Base-by-base conservation (phyloP, 345 rosid genomes). In the Populus alba region DNA sequence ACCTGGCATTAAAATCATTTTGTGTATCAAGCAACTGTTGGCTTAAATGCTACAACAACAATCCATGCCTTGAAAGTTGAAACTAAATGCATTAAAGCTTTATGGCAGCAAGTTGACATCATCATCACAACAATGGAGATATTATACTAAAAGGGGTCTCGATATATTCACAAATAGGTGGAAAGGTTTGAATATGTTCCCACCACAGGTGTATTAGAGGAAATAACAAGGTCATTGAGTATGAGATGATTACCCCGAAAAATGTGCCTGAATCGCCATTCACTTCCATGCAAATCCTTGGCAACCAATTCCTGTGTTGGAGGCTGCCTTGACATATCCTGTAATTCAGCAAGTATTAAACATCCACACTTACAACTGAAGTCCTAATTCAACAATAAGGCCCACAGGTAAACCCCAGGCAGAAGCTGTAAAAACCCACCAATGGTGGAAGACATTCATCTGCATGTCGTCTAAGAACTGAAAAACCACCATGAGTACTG, bases 401-500 rank as follows among this genome's bases (percentile, higher is more conserved):
- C 37, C 8, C n/a, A 20, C 29, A 75, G 47, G n/a, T 20, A 65
- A 23, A 4, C 35, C 6, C 17, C 7, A 1, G 23, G 31, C 27
- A 67, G 43, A 15, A 61, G 27, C n/a, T 72, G 61, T 47, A n/a
- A 37, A 16, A 2, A 55, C 87, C 72, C 71, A 90, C 92, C 89
- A 90, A 84, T 3, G 90, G 86, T 10, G 92, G 94, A 9, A 88
- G 76, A 81, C 94, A 90, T 80, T 90, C 91, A 70, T 87, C 91
- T 0, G 94, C 94, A 72, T 87, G 90, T n/a, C 91, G 86, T 57
- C 88, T 82, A 71, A 86, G 82, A 13, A 88, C 91, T 16, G 94
- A 90, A 81, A 90, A 88, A 5, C 94, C 94, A 7, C 94, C 94
- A 39, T 90, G 94, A 61, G 91, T 90, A 79, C 91, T 90, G 1